Percentiles rank a stretch among this genome's conserved stretches.
Conservation (phyloP, 75 land plant genomes). For the Larix kaempferi region DNA sequence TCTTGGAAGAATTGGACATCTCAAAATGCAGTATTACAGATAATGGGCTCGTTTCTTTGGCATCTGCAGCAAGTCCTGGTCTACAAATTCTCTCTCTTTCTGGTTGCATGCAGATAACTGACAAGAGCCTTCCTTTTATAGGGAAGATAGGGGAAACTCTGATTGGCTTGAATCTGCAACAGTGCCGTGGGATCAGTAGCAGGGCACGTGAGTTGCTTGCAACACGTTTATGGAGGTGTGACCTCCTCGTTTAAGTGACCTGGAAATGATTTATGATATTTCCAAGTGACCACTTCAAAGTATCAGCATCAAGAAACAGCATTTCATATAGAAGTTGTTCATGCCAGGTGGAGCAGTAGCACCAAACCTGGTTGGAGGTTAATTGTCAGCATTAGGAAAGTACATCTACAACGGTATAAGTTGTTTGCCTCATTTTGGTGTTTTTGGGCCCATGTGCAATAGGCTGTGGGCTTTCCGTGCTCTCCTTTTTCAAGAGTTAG, state of each 20-base stretch:
- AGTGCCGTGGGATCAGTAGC: constrained; percentile 54
- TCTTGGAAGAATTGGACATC: constrained; percentile 66
- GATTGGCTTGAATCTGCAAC: constrained; percentile 68
- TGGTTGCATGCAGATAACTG: constrained; percentile 61
- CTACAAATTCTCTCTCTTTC: constrained; percentile 65
- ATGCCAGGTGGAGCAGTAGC: not conserved
- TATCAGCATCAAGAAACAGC: constrained; percentile 7
- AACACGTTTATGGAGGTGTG: constrained; percentile 60
- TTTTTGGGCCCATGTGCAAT: constrained; percentile 10
- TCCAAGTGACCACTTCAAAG: constrained; percentile 2
- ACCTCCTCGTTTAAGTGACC: constrained; percentile 40
- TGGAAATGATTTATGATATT: constrained; percentile 9
- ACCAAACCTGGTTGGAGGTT: not conserved
- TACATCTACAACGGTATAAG: not conserved
- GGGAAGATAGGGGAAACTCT: constrained; percentile 41
- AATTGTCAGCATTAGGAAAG: not conserved
- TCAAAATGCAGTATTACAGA: constrained; percentile 68
- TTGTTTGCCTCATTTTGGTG: not conserved
- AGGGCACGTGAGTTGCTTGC: constrained; percentile 34
- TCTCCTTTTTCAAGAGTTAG: constrained; percentile 14
- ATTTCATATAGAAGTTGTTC: constrained; percentile 3
- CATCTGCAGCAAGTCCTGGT: constrained; percentile 31
- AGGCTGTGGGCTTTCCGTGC: constrained; percentile 12
- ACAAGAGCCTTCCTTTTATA: constrained; percentile 50
- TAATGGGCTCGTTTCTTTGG: constrained; percentile 54